Base-by-base conservation (phyloP, 2,329 filamentous ascomycete species). In the Aspergillus pseudoviridinutans region DNA sequence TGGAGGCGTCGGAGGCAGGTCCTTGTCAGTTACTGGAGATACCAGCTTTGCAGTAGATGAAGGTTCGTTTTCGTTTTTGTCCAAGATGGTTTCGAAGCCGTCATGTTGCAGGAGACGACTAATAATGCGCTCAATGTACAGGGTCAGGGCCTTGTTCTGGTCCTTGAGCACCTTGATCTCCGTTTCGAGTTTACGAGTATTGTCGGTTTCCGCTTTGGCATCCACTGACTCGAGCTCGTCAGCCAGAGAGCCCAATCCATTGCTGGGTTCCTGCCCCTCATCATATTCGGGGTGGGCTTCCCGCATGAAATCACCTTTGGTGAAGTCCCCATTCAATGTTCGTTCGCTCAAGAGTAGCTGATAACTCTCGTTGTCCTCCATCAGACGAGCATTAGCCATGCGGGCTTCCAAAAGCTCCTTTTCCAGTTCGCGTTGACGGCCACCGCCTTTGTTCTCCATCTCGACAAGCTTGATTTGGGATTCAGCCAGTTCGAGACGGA, bases 121-220 rank as follows among this genome's bases (percentile, higher is more conserved):
- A 72, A 99, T 96, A 74, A 99, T 97, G 79, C 94, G 96, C 84
- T 97, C 96, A 80, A 99, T 97, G 79, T 99, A 99, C 63, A 97
- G 81, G 25, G 92, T 96, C 66, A 99, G 81, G 29, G 94, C 94
- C 80, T 97, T 97, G 81, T 99, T 97, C 79, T 96, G 88, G 72
- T 96, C 93, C 77, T 90, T 93, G 66, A 91, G 80, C 8, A 84
- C 82, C 74, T 89, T 91, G 64, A 94, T 76, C 67, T 97, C 93
- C 10, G 81, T 76, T 71, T 97, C 92, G 12, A 94, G 86, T 66
- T 87, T 87, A 63, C 84, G 82, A 50, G 77, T 78, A 62, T 79
- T 76, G 60, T 89, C 86, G 47, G 82, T 83, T 60, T 86, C 86
- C 9, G 79, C 79, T 53, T 80, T 80, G 55, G 87, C 85, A 58